Evolutionary conservation across 345 rosid species (phyloP), one percentile per base, ranked within the genome.

Genomic region (Brassica incana): DNA sequence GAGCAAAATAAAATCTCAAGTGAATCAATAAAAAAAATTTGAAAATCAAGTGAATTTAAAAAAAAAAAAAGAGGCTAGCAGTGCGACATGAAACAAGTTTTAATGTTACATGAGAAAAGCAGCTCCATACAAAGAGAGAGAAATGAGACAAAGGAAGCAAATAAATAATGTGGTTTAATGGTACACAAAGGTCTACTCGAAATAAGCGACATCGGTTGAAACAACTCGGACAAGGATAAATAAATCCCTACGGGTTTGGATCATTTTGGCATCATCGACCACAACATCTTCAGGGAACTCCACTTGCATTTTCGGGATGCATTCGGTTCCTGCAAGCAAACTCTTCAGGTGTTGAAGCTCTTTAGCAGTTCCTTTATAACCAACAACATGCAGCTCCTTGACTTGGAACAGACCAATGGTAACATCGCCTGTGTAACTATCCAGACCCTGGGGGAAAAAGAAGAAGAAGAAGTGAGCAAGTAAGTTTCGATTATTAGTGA

Each of bases 301-400:
- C 60, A 15, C 20, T 15, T 8, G 23, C 60, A 54, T 8, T 54
- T 16, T 54, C 6, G 18, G 18, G 23, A 15, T 2, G 60, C 23
- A 54, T 16, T 15, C 23, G 16, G 23, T 16, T 15, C 9, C 23
- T 23, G 3, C 60, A 15, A 54, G 60, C 12, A 74, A 32, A 32
- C 52, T 18, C 65, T 75, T 32, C 9, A 74, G 18, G 1, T 8
- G 27, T 23, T 38, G 1, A 12, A 25, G 15, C 52, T 74, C 64
- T 65, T 50, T 5, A 6, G 18, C 25, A 8, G 64, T 20, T 11
- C 52, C 64, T 65, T 1, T 8, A 54, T 75, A 52, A 20, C 52
- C 25, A 14, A 7, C 11, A 33, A 75, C n/a, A 32, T 54, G 71
- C 78, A 65, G 66, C 54, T 5, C 52, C 36, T 74, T 74, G 35